Conservation (phyloP, 78 protist species). For the Guillardia theta region DNA sequence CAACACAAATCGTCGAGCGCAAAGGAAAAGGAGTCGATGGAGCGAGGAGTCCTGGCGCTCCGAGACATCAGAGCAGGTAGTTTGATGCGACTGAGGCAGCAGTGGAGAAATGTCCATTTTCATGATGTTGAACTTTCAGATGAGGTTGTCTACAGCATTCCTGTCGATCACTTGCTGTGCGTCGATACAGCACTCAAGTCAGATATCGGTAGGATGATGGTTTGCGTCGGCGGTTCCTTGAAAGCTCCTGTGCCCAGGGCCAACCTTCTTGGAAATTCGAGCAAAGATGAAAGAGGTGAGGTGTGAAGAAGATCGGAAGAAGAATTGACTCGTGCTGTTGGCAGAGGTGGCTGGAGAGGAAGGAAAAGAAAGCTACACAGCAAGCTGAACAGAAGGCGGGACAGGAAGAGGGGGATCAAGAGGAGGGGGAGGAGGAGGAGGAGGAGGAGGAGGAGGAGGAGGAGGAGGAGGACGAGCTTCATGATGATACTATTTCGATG, state of each 20-base stretch:
- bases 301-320: background rate
- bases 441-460: slow-evolving; percentile 40
- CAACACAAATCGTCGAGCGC: background rate
- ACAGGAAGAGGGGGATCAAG: background rate
- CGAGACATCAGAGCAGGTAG: background rate
- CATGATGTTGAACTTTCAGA: no score
- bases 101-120: no score
- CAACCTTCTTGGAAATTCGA: background rate
- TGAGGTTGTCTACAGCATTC: background rate
- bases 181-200: background rate
- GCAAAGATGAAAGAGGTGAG: background rate
- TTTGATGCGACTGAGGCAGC: no score
- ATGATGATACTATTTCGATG: slow-evolving; percentile 19
- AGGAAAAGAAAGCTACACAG: background rate
- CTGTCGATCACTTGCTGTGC: background rate
- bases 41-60: background rate
- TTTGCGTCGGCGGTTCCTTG: no score
- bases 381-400: background rate
- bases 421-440: background rate
- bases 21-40: background rate
- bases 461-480: slow-evolving; percentile 27
- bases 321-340: no score
- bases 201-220: background rate
- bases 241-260: no score
- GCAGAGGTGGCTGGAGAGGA: background rate